These are phyloP conservation scores for Danielozyma ontarioensis DNA, from an alignment of 805 yeast species.

Conservation along the genomic window DNA sequence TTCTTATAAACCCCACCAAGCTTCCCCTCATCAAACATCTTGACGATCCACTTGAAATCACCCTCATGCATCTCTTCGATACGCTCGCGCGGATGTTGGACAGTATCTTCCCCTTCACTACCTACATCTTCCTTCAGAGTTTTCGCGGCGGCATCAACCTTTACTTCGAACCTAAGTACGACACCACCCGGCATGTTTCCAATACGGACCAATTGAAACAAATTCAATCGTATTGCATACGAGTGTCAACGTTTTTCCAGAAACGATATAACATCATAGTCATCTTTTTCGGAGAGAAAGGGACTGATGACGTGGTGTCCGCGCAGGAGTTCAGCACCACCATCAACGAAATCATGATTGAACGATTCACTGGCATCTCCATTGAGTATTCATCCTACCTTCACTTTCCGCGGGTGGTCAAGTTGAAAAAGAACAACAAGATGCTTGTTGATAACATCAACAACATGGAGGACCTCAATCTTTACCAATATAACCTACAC, in stretches of 20 bases:
- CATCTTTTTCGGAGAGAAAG: slow-evolving; percentile 12
- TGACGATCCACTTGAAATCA: slow-evolving; percentile 8
- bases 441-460: slow-evolving; percentile 1
- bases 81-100: slow-evolving; percentile 11
- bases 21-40: slow-evolving; percentile 7
- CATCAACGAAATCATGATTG: slow-evolving; percentile 19
- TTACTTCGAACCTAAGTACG: slow-evolving; percentile 7
- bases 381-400: slow-evolving; percentile 11
- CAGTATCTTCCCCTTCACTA: slow-evolving; percentile 17
- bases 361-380: slow-evolving; percentile 8
- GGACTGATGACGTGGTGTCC: slow-evolving; percentile 3
- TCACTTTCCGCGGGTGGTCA: slow-evolving; percentile 14
- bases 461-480: background rate
- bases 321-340: slow-evolving; percentile 3
- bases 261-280: slow-evolving; percentile 14
- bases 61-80: slow-evolving; percentile 9
- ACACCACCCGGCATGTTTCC: background rate
- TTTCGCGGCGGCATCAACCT: slow-evolving; percentile 18
- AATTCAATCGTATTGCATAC: slow-evolving; percentile 11
- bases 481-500: slow-evolving; percentile 11
- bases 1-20: slow-evolving; percentile 16
- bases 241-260: slow-evolving; percentile 15
- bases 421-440: slow-evolving; percentile 1
- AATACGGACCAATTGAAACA: slow-evolving; percentile 1
- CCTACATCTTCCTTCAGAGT: slow-evolving; percentile 14